Percentiles rank a stretch among this genome's conserved stretches.
phyloP scores from a whole-genome alignment of 2,329 filamentous ascomycete genomes.

The Ceratocystis cacaofunesta region DNA sequence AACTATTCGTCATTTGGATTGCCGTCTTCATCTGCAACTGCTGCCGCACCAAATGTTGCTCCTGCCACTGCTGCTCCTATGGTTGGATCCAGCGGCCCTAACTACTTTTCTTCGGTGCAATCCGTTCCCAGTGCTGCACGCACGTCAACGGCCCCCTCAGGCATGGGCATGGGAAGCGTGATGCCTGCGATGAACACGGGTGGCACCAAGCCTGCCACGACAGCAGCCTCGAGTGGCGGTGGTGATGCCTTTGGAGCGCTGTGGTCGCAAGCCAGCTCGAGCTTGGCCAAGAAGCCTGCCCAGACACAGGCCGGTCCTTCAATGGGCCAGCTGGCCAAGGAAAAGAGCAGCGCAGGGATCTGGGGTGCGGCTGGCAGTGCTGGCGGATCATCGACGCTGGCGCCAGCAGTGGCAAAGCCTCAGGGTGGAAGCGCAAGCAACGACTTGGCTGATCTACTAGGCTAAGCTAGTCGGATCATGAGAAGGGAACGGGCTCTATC shows the following conservation, averaged over 20 bases:
- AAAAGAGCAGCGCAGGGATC: constrained; percentile 86
- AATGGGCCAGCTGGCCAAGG: constrained; percentile 89
- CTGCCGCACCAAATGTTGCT: constrained; percentile 20
- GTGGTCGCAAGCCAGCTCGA: constrained; percentile 60
- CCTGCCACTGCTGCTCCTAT: constrained; percentile 29
- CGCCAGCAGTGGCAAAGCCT: constrained; percentile 20
- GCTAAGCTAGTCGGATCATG: constrained; percentile 21
- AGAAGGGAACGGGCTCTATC: neutral
- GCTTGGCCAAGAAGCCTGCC: constrained; percentile 57
- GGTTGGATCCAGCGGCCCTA: constrained; percentile 60
- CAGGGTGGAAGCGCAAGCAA: constrained; percentile 20
- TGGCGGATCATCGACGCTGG: constrained; percentile 15
- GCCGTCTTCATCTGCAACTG: constrained; percentile 23
- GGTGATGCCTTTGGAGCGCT: constrained; percentile 83
- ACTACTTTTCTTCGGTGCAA: constrained; percentile 84
- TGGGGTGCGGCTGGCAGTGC: constrained; percentile 58
- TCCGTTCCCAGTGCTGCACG: constrained; percentile 19
- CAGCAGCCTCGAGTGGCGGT: constrained; percentile 39
- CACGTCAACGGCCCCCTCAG: constrained; percentile 19
- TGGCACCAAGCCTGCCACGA: constrained; percentile 33
- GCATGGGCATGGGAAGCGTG: constrained; percentile 30
- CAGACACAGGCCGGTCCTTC: constrained; percentile 55
- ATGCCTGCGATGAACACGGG: constrained; percentile 34
- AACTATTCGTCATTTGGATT: constrained; percentile 51
- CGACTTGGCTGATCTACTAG: constrained; percentile 36